Evolutionary conservation across 306 rosid species (phyloP), one percentile per base, ranked within the genome.

Genomic region (Dalbergia cochinchinensis): DNA sequence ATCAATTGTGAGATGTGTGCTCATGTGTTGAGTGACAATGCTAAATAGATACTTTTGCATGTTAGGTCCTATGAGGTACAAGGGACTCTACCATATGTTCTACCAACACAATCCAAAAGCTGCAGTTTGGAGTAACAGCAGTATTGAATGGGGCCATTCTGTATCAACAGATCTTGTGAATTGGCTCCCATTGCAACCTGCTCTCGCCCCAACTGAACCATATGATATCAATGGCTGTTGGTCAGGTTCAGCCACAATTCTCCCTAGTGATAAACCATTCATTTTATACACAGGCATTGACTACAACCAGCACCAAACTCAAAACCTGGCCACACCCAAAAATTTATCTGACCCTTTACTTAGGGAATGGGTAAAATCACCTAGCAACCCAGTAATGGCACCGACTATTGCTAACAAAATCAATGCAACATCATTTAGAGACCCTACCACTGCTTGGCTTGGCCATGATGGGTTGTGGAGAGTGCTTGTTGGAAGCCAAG

Each of bases 371-470:
- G 64, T 72, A 11, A 85, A 78, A 69, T 81, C 73, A 22, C 80
- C 81, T 4, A 78, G 65, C 0, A 85, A 85, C 48, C 85, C 88
- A 2, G 1, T 77, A 15, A 65, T 85, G 18, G 22, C 8, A 34
- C 74, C 84, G 18, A 66, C 51, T 11, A 7, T n/a, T 37, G 19
- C 1, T 8, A 71, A 81, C 37, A 74, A 73, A 19, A 81, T 85
- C 44, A 77, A 85, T 53, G 48, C 65, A 8, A 77, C 67, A 1
- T 67, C 69, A n/a, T 85, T 81, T 62, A 80, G 88, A 34, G 88
- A 85, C 55, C 88, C 88, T 1, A 71, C 88, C 79, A 77, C 83
- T 37, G 80, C 85, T 39, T 85, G 88, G 88, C 76, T 71, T 19
- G 85, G 81, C 16, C 64, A 66, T 42, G 88, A 85, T 68, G 80